Evolutionary conservation across 2,329 filamentous ascomycete species (phyloP).

Genomic region (Nothophoma quercina): DNA sequence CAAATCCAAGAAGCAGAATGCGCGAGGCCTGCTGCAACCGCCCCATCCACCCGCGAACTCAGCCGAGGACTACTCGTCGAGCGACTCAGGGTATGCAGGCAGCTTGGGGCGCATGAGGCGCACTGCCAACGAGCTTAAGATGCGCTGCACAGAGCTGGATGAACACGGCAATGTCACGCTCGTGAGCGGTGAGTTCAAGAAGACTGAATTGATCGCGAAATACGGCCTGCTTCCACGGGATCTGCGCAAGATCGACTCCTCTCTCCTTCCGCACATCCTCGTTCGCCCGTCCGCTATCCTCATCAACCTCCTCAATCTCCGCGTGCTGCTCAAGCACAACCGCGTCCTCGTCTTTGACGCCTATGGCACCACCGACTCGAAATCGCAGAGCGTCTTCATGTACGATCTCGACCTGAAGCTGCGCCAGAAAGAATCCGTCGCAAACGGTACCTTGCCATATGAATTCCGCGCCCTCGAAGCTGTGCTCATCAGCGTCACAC

Average conservation of each 20-base stretch:
- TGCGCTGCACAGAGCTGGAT: conserved; percentile 95
- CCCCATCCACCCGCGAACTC: conserved; percentile 59
- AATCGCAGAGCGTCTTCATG: conserved; percentile 96
- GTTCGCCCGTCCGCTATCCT: conserved; percentile 92
- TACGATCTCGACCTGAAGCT: conserved; percentile 95
- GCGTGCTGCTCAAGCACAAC: conserved; percentile 93
- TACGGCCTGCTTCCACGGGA: conserved; percentile 91
- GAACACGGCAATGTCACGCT: conserved; percentile 90
- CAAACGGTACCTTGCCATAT: conserved; percentile 73
- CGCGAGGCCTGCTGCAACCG: conserved; percentile 63
- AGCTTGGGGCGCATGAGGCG: conserved; percentile 75
- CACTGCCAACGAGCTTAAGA: conserved; percentile 80
- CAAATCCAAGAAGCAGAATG: conserved; percentile 36
- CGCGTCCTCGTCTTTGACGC: conserved; percentile 95
- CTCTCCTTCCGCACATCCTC: conserved; percentile 91
- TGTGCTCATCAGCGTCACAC: conserved; percentile 91
- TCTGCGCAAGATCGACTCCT: conserved; percentile 96
- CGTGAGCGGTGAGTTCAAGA: conserved; percentile 95
- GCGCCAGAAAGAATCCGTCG: conserved; percentile 73
- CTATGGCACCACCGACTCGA: conserved; percentile 92
- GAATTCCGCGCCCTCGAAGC: conserved; percentile 96
- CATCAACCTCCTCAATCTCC: conserved; percentile 94
- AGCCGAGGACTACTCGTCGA: conserved; percentile 62
- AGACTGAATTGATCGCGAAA: conserved; percentile 95
- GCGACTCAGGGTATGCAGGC: conserved; percentile 50